Base-by-base conservation (phyloP, 2,329 filamentous ascomycete genomes). In the Fusarium tjaetaba region DNA sequence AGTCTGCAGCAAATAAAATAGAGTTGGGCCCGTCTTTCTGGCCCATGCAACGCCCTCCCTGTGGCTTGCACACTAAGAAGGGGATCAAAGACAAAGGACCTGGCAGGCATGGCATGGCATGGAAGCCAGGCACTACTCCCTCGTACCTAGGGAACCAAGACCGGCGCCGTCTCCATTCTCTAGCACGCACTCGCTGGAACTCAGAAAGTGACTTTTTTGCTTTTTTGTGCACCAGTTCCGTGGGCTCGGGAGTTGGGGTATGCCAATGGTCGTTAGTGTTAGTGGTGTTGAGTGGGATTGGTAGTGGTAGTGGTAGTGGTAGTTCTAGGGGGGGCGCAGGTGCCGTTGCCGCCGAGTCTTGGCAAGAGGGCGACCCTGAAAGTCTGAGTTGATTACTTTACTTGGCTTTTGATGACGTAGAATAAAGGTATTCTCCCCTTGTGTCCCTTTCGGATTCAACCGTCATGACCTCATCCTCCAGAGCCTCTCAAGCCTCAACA, bases 331-430 rank as follows among this genome's bases (percentile, higher is more conserved):
- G 64, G 64, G 68, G 49, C 62, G 61, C 60, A 57, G 18, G 71
- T 71, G 65, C 74, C 75, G 73, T 72, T 71, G 68, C 72, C 65
- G 68, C 74, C 67, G 72, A 76, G 70, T 69, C 74, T 77, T 77
- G 75, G 75, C 75, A 58, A 39, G 48, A 74, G 58, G 55, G 49
- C 61, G 71, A 73, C 71, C 71, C 71, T 73, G 67, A 68, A 73
- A 73, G 53, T 74, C 38, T 61, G 69, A 49, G 61, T 70, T 45
- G 63, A 51, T 63, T 43, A 42, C 32, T 49, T 65, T 65, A 16
- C 38, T 48, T 36, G 39, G 38, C 8, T 45, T 38, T 9, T 67
- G 30, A 39, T 42, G 41, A 30, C 45, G 24, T 51, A 24, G 38
- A 64, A 65, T 65, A 45, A 63, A 57, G 32, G 28, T 14, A n/a